phyloP scores from a whole-genome alignment of 352 stramenopile species.

The Pythium guiyangense region DNA sequence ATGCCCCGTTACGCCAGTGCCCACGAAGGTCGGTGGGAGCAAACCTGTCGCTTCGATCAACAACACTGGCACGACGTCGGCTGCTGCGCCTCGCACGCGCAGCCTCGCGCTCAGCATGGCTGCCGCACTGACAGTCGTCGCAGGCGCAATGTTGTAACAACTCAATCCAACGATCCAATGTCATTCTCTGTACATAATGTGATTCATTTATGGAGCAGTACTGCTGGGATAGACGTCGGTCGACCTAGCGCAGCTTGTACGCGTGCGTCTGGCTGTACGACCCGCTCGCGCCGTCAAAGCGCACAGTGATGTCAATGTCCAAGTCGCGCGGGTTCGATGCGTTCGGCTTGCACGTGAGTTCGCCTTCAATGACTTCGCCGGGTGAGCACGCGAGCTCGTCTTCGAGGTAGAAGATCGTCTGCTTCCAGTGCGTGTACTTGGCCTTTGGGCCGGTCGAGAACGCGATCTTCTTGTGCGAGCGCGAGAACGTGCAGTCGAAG shows the following conservation, averaged over 20 bases:
- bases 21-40: no score
- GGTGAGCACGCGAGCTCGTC: constrained; percentile 77
- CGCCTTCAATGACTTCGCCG: constrained; percentile 89
- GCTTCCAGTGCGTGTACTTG: constrained; percentile 99
- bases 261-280: constrained; percentile 64
- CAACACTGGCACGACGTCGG: no score
- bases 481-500: constrained; percentile 98
- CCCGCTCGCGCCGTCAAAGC: constrained; percentile 64
- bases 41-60: no score
- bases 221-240: no score
- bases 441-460: constrained; percentile 94
- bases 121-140: no score
- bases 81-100: no score
- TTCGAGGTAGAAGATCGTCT: constrained; percentile 96
- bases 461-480: constrained; percentile 92
- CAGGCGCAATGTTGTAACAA: no score
- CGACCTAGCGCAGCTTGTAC: constrained; percentile 76
- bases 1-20: no score
- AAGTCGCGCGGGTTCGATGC: constrained; percentile 91
- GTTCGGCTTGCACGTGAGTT: constrained; percentile 88
- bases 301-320: constrained; percentile 88
- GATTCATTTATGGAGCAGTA: no score
- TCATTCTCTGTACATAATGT: no score
- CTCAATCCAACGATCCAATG: no score
- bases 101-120: no score